Evolutionary conservation across 495 filamentous ascomycete genomes (phyloP), one percentile per base, ranked within the genome.

Genomic region (Annulohypoxylon nitens): DNA sequence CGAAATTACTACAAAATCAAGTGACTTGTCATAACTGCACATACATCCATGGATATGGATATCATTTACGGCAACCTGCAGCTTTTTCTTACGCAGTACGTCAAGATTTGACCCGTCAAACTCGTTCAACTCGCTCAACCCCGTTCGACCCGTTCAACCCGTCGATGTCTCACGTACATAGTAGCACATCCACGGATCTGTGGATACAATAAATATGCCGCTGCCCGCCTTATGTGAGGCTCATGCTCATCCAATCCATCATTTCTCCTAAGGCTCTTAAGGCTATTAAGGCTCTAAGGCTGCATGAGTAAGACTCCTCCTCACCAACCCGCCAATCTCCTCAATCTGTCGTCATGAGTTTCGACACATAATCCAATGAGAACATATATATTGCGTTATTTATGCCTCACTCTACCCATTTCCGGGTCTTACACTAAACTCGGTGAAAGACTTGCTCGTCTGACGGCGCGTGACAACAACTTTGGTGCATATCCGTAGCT

Each of bases 401-500:
- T 66, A 50, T 39, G 14, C 39, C 14, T 43, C 10, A 1, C 45
- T 23, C 16, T 25, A 36, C 57, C 8, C n/a, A 16, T 58, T 45
- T 8, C 23, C 39, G 36, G n/a, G 18, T 70, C 68, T 70, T 53
- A 70, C 68, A n/a, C 30, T 64, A 26, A 61, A 51, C 11, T 61
- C 45, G 43, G 68, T 65, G 61, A 60, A 54, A n/a, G 43, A 10
- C 4, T 4, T 4, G 4, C 34, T 23, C 8, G 14, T 57, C 61
- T 70, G 47, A 66, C 61, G 37, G 18, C 61, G 71, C 54, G 47
- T 73, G 65, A 69, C 61, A n/a, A n/a, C 61, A 14, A n/a, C 6
- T 20, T 62, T 23, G 33, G 7, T 67, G 51, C 50, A 33, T 47
- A 30, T 4, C 50, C 30, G 57, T 59, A 45, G 53, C 47, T 61